Conservation (phyloP, 2,329 filamentous ascomycete species). For the Colletotrichum lupini region DNA sequence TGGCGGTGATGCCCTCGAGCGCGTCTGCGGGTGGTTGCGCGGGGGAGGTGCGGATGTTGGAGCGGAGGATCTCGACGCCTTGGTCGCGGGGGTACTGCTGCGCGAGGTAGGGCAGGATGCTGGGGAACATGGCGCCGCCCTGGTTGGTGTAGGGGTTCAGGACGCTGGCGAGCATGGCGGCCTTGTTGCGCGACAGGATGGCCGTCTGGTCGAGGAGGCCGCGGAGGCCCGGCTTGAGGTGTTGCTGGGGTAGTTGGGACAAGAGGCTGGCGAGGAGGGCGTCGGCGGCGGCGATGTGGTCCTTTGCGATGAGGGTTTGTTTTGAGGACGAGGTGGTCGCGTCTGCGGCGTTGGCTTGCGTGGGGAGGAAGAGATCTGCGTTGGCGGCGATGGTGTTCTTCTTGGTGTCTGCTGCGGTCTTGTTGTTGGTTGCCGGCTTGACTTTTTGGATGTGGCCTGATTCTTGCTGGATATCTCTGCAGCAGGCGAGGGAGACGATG, state of each 20-base stretch:
- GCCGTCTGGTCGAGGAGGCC: constrained; percentile 84
- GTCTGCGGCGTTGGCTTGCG: constrained; percentile 46
- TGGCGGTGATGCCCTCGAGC: constrained; percentile 25
- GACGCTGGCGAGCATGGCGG: constrained; percentile 84
- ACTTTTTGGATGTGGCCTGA: constrained; percentile 58
- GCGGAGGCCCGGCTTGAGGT: constrained; percentile 77
- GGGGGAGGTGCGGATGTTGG: constrained; percentile 61
- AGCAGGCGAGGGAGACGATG: constrained; percentile 74
- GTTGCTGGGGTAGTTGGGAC: constrained; percentile 70
- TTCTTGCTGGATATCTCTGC: constrained; percentile 75
- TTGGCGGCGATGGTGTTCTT: constrained; percentile 65
- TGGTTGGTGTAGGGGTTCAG: constrained; percentile 78
- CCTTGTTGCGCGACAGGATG: constrained; percentile 74
- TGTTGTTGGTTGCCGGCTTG: constrained; percentile 42
- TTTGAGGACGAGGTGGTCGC: constrained; percentile 47
- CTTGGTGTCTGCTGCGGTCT: constrained; percentile 43
- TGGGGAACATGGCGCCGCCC: constrained; percentile 73
- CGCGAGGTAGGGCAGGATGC: constrained; percentile 83
- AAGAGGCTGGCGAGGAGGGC: constrained; percentile 72
- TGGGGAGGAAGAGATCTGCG: constrained; percentile 76
- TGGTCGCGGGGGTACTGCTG: constrained; percentile 71
- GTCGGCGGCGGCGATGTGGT: constrained; percentile 67
- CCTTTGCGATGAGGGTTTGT: constrained; percentile 49
- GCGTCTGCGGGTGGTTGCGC: constrained; percentile 28
- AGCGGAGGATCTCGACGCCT: constrained; percentile 77